These are phyloP conservation scores for Globomyces pollinis-pini DNA, from an alignment of 192 early-diverging fungal species.

Conservation along the genomic window DNA sequence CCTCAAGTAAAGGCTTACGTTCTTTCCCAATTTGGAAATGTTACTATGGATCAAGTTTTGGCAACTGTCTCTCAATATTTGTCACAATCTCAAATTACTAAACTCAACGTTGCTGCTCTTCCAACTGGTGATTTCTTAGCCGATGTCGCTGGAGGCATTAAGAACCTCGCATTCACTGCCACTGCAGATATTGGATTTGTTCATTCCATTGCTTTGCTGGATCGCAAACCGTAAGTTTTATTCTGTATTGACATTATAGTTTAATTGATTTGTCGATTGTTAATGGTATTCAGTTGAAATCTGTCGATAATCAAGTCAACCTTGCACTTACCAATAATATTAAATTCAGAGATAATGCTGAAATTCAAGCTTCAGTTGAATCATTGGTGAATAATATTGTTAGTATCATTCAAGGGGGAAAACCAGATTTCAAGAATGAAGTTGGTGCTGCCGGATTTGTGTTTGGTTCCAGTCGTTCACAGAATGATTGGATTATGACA, in stretches of 20 bases:
- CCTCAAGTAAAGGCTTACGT: not conserved
- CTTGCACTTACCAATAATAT: conserved; percentile 15
- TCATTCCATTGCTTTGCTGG: conserved; percentile 1
- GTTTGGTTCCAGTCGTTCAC: not conserved
- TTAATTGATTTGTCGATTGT: not conserved
- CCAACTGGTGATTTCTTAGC: not conserved
- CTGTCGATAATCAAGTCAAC: conserved; percentile 6
- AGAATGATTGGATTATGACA: not conserved
- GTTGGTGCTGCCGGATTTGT: conserved; percentile 1
- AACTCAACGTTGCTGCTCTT: not conserved
- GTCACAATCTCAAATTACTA: no score
- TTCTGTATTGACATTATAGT: not conserved
- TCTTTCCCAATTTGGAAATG: not conserved
- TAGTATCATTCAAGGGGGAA: conserved; percentile 9
- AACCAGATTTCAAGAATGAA: not conserved
- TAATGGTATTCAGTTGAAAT: not conserved
- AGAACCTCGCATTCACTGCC: not conserved
- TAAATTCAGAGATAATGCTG: not conserved
- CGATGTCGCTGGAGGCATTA: not conserved
- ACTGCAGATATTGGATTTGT: not conserved
- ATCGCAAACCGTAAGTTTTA: not conserved
- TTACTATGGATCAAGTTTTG: not conserved
- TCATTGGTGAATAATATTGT: conserved; percentile 13
- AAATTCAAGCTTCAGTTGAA: conserved; percentile 10
- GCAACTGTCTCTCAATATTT: not conserved